Evolutionary conservation across 2,329 filamentous ascomycete species (phyloP).

Genomic region (Chaetomium sp.): DNA sequence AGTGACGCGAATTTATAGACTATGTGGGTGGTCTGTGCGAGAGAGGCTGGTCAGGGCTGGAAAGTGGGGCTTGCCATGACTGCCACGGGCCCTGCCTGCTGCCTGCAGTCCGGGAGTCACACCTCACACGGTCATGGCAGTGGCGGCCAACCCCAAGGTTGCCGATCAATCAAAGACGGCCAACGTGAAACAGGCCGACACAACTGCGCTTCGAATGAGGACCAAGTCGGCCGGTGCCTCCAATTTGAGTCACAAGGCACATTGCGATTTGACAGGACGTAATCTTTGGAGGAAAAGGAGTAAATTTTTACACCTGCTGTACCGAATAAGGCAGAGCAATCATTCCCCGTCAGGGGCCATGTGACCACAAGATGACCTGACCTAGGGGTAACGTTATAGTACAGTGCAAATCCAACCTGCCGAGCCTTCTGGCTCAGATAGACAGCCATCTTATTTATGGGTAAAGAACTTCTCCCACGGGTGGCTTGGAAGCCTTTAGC

Average conservation of each 20-base stretch:
- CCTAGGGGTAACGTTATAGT: not conserved
- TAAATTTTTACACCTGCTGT: slow-evolving; percentile 8
- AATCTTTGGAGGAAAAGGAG: not conserved
- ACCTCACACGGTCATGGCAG: too few species aligned
- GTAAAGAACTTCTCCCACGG: slow-evolving; percentile 35
- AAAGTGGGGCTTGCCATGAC: not conserved
- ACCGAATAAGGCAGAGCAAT: not conserved
- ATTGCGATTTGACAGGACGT: not conserved
- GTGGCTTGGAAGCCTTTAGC: slow-evolving; percentile 27
- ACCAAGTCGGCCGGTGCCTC: too few species aligned
- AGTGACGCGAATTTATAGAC: slow-evolving; percentile 5
- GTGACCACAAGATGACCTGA: too few species aligned
- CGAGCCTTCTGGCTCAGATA: not conserved
- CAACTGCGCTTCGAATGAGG: too few species aligned
- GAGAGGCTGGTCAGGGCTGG: too few species aligned
- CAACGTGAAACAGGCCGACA: too few species aligned
- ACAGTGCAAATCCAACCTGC: not conserved
- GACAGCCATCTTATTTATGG: not conserved
- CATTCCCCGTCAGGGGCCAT: not conserved
- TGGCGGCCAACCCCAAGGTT: too few species aligned
- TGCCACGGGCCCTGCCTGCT: too few species aligned
- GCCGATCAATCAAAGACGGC: too few species aligned
- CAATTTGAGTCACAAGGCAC: too few species aligned
- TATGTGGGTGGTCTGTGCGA: slow-evolving; percentile 18
- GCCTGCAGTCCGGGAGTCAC: too few species aligned